Percentiles rank a stretch among this genome's conserved stretches.
phyloP scores from a whole-genome alignment of 345 rosid genomes.

The Salix udensis region DNA sequence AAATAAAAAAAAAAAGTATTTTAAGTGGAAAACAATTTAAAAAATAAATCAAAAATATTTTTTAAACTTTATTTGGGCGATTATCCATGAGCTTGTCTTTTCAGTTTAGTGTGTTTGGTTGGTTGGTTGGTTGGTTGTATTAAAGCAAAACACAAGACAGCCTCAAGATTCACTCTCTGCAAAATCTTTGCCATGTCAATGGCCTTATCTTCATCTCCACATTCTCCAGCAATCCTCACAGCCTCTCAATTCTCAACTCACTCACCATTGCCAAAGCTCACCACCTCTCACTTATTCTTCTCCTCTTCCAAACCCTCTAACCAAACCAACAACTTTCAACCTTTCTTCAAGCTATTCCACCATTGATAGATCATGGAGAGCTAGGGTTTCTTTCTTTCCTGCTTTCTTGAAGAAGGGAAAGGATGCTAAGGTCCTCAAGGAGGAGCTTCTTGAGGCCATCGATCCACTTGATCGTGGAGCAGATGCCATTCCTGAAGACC shows the following conservation, averaged over 20 bases:
- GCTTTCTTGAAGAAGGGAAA: slow-evolving; percentile 64
- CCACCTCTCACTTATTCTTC: slow-evolving; percentile 11
- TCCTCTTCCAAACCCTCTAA: slow-evolving; percentile 19
- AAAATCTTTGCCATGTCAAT: slow-evolving; percentile 7
- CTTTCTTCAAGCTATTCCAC: slow-evolving; percentile 6
- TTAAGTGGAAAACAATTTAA: too few species aligned
- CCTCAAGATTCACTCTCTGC: background rate
- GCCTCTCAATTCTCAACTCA: slow-evolving; percentile 12
- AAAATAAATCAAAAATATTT: too few species aligned
- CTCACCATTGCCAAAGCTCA: slow-evolving; percentile 14
- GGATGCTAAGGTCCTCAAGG: slow-evolving; percentile 54
- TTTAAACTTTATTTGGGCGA: too few species aligned
- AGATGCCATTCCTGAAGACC: slow-evolving; percentile 72
- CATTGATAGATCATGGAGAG: slow-evolving; percentile 40
- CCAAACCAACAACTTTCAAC: slow-evolving; percentile 14
- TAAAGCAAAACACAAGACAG: background rate
- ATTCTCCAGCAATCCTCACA: slow-evolving; percentile 2
- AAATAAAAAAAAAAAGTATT: too few species aligned
- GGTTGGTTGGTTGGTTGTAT: background rate
- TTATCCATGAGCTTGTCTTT: too few species aligned
- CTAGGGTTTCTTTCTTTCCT: slow-evolving; percentile 68
- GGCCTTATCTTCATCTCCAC: slow-evolving; percentile 30
- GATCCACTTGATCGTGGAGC: slow-evolving; percentile 77
- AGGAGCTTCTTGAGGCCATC: slow-evolving; percentile 70
- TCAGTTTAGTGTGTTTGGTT: too few species aligned